phyloP scores from a whole-genome alignment of 106 monocot genomes.

The Acorus calamus region DNA sequence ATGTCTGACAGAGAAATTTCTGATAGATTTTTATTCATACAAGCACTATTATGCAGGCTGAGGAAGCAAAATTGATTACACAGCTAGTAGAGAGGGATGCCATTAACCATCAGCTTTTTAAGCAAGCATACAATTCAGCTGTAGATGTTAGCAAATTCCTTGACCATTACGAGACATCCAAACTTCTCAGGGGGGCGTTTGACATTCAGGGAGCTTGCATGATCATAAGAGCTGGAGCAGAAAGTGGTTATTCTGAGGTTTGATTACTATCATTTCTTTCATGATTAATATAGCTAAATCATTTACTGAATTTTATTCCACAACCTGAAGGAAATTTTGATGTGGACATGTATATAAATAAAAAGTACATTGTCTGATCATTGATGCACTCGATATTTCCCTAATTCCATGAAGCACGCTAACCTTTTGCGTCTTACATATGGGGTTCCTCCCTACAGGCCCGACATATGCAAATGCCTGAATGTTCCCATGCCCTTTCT shows the following conservation, averaged over 20 bases:
- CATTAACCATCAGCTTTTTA: slow-evolving; percentile 62
- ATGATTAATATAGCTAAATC: not conserved
- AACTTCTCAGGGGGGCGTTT: slow-evolving; percentile 55
- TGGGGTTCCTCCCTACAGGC: too few relatives aligned
- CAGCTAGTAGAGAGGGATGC: slow-evolving; percentile 66
- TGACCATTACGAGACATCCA: slow-evolving; percentile 57
- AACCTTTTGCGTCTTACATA: too few relatives aligned
- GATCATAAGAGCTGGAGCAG: slow-evolving; percentile 41
- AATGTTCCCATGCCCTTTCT: too few relatives aligned
- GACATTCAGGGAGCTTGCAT: slow-evolving; percentile 81
- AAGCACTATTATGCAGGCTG: slow-evolving; percentile 34
- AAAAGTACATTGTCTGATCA: too few relatives aligned
- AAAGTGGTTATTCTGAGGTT: slow-evolving; percentile 54
- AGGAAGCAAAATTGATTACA: slow-evolving; percentile 74
- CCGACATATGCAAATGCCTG: too few relatives aligned
- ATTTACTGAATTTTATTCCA: too few relatives aligned
- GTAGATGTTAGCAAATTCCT: slow-evolving; percentile 52
- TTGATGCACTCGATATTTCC: too few relatives aligned
- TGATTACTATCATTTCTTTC: not conserved
- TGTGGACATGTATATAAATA: too few relatives aligned
- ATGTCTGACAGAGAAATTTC: too few relatives aligned
- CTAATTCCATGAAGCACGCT: too few relatives aligned
- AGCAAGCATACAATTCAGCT: slow-evolving; percentile 58
- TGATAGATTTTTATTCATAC: not conserved
- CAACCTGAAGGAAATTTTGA: too few relatives aligned